Conservation (phyloP, 345 rosid genomes). For the Cochlearia excelsa region DNA sequence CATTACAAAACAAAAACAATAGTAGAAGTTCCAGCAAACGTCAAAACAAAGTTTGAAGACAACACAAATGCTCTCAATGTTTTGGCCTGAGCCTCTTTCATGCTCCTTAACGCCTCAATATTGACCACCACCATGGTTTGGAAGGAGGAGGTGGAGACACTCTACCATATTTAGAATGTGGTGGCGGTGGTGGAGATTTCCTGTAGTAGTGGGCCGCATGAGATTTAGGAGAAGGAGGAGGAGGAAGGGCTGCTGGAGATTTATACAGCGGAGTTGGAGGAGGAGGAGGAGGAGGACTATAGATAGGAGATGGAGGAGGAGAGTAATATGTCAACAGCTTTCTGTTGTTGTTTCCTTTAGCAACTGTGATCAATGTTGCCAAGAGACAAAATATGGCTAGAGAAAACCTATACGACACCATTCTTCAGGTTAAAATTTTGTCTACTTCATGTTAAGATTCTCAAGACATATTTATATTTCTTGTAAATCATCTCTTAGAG, state of each 20-base stretch:
- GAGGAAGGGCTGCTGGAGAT: slow-evolving; percentile 3
- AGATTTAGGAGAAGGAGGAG: slow-evolving; percentile 21
- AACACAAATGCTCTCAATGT: no score
- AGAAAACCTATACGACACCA: slow-evolving; percentile 20
- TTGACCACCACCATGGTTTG: slow-evolving; percentile 21
- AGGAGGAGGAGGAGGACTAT: no score
- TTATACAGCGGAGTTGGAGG: slow-evolving; percentile 17
- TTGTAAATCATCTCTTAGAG: slow-evolving; percentile 1
- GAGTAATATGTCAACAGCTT: slow-evolving; percentile 22
- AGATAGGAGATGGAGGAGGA: slow-evolving; percentile 28
- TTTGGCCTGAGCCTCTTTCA: no score
- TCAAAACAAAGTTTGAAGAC: no score
- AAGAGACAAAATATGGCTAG: slow-evolving; percentile 8
- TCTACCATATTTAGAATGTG: background rate
- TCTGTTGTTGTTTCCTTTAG: slow-evolving; percentile 27
- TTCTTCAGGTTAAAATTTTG: slow-evolving; percentile 16
- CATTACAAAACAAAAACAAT: no score
- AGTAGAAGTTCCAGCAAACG: no score
- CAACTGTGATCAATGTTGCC: slow-evolving; percentile 17
- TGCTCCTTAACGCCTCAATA: background rate
- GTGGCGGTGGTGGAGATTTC: slow-evolving; percentile 30
- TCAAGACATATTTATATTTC: background rate
- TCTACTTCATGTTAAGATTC: slow-evolving; percentile 5
- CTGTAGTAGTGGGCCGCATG: slow-evolving; percentile 18
- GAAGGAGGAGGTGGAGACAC: slow-evolving; percentile 17